Conservation (phyloP, 352 stramenopile genomes). For the Phytophthora sojae region DNA sequence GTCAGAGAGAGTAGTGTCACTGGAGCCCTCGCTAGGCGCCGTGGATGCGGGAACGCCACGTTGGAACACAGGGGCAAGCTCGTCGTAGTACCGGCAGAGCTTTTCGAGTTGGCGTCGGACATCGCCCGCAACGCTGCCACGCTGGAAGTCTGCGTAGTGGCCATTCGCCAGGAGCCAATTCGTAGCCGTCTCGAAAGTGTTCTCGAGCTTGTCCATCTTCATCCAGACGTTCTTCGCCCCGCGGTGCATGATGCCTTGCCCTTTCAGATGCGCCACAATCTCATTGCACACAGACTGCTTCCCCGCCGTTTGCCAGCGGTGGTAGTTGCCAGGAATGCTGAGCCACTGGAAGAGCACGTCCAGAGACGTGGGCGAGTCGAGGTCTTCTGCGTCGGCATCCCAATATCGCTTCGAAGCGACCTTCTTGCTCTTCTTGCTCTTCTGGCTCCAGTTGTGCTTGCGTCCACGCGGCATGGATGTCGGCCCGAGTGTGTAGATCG, state of each 20-base stretch:
- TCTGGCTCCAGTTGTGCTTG: too few species aligned
- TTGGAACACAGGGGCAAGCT: neutral
- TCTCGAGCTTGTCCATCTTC: conserved; percentile 3
- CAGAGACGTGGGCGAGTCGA: neutral
- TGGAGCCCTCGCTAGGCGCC: neutral
- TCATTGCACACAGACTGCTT: neutral
- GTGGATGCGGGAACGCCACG: neutral
- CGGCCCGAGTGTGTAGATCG: neutral
- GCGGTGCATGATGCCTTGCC: conserved; percentile 6
- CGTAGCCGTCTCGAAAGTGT: conserved; percentile 2
- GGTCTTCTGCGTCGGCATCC: neutral
- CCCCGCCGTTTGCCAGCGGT: neutral
- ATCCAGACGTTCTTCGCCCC: neutral
- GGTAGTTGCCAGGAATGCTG: neutral
- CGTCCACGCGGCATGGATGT: neutral
- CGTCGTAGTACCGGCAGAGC: conserved; percentile 17
- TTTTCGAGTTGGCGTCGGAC: neutral
- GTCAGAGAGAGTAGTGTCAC: neutral
- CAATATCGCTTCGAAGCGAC: neutral
- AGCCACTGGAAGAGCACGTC: neutral
- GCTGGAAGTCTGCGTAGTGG: neutral
- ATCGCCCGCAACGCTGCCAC: neutral
- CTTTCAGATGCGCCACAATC: neutral
- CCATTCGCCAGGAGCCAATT: conserved; percentile 4
- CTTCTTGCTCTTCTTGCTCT: neutral